Evolutionary conservation across 2,329 filamentous ascomycete species (phyloP).

Genomic region (Fusarium cicatricum): DNA sequence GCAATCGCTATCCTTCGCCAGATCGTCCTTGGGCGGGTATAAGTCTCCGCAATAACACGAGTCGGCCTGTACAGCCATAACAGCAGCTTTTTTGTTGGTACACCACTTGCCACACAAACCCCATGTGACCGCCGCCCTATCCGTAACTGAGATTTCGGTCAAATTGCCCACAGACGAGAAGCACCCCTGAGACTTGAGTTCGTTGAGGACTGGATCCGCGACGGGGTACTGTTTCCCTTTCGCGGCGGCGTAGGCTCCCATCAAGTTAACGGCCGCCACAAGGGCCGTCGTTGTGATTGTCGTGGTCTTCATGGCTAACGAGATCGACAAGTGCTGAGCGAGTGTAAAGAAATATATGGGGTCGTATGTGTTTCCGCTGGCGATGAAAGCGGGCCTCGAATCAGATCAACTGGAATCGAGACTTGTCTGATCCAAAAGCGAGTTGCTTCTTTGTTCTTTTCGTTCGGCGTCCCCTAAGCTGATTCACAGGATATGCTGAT

Average conservation of each 20-base stretch:
- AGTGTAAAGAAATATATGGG: constrained; percentile 21
- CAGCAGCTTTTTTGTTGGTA: constrained; percentile 55
- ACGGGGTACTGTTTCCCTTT: constrained; percentile 47
- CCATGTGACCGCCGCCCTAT: constrained; percentile 28
- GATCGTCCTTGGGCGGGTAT: constrained; percentile 66
- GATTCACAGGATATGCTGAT: constrained; percentile 3
- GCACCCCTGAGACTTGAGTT: constrained; percentile 60
- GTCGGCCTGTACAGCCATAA: constrained; percentile 69
- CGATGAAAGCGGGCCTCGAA: constrained; percentile 23
- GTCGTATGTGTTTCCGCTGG: neutral
- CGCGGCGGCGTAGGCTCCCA: constrained; percentile 32
- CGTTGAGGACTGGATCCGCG: constrained; percentile 47
- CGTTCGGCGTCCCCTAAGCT: constrained; percentile 8
- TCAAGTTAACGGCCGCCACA: constrained; percentile 40
- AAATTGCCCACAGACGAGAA: constrained; percentile 47
- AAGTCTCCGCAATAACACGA: constrained; percentile 77
- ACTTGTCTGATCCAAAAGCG: constrained; percentile 10
- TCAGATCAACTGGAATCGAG: constrained; percentile 41
- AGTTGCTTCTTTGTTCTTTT: neutral
- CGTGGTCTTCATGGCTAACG: constrained; percentile 43
- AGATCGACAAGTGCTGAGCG: constrained; percentile 10
- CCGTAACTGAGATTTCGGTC: constrained; percentile 49
- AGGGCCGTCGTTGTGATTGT: constrained; percentile 42
- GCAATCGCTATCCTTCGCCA: constrained; percentile 69
- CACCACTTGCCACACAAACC: constrained; percentile 55